These are phyloP conservation scores for Cenchrus fungigraminus DNA, from an alignment of 176 grass and related monocot genomes.

Conservation along the genomic window DNA sequence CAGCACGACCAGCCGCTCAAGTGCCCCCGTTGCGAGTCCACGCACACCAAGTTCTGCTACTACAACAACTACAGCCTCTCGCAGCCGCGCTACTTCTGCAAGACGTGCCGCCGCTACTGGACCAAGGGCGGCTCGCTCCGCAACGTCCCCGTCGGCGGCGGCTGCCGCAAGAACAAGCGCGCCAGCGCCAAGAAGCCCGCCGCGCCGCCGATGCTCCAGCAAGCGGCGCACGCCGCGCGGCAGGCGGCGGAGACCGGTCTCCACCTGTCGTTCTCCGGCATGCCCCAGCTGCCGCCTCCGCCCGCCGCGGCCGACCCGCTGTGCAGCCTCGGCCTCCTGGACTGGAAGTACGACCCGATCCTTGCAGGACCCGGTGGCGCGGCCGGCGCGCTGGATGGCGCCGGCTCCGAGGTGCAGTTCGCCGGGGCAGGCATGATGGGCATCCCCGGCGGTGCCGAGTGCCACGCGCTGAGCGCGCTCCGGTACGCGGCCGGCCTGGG, in stretches of 20 bases:
- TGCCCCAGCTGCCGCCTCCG: slow-evolving; percentile 41
- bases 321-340: slow-evolving; percentile 47
- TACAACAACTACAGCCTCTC: slow-evolving; percentile 99
- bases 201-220: not conserved
- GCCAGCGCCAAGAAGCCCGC: slow-evolving; percentile 57
- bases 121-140: slow-evolving; percentile 92
- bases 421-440: slow-evolving; percentile 48
- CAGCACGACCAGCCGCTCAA: slow-evolving; percentile 88
- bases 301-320: slow-evolving; percentile 31
- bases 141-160: slow-evolving; percentile 87
- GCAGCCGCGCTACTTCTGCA: slow-evolving; percentile 97
- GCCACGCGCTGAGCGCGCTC: slow-evolving; percentile 49
- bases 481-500: slow-evolving; percentile 47
- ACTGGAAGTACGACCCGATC: slow-evolving; percentile 67
- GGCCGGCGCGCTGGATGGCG: slow-evolving; percentile 1
- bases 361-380: slow-evolving; percentile 18
- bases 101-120: slow-evolving; percentile 96
- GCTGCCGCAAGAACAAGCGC: slow-evolving; percentile 96
- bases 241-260: slow-evolving; percentile 50
- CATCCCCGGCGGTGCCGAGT: slow-evolving; percentile 31
- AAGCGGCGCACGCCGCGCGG: not conserved
- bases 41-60: slow-evolving; percentile 99
- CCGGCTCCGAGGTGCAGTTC: slow-evolving; percentile 40
- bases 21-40: slow-evolving; percentile 89
- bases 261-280: slow-evolving; percentile 73